These are phyloP conservation scores for Solanum bulbocastanum DNA, from an alignment of 257 asterid species.

Conservation along the genomic window DNA sequence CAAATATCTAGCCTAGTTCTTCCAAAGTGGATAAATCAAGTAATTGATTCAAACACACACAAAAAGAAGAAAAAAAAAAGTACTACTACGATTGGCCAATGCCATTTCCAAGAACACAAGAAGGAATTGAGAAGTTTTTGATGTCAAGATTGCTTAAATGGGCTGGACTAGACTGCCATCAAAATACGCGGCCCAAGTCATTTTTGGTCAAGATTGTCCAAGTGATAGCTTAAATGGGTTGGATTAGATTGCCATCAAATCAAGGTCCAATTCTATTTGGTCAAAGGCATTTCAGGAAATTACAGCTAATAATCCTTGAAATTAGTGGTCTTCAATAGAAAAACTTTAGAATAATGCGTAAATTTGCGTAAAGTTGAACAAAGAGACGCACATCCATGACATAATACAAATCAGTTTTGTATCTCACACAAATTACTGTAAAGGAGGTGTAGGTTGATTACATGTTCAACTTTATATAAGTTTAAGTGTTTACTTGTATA, in stretches of 20 bases:
- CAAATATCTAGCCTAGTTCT: neutral
- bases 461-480: too few species aligned
- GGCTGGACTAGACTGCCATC: neutral
- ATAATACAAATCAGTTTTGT: too few species aligned
- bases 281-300: neutral
- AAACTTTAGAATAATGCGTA: too few species aligned
- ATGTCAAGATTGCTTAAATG: neutral
- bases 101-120: neutral
- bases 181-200: neutral
- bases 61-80: too few species aligned
- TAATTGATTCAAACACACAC: neutral
- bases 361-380: too few species aligned
- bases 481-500: neutral
- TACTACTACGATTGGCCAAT: too few species aligned
- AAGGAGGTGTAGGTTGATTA: neutral
- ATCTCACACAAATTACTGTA: neutral
- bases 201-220: neutral
- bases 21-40: neutral
- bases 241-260: neutral
- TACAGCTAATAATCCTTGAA: neutral
- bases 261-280: neutral
- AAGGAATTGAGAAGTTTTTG: neutral
- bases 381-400: too few species aligned
- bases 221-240: neutral
- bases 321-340: neutral